Conservation (phyloP, 108 stramenopile genomes). For the Pseudonitzschia multiseries region DNA sequence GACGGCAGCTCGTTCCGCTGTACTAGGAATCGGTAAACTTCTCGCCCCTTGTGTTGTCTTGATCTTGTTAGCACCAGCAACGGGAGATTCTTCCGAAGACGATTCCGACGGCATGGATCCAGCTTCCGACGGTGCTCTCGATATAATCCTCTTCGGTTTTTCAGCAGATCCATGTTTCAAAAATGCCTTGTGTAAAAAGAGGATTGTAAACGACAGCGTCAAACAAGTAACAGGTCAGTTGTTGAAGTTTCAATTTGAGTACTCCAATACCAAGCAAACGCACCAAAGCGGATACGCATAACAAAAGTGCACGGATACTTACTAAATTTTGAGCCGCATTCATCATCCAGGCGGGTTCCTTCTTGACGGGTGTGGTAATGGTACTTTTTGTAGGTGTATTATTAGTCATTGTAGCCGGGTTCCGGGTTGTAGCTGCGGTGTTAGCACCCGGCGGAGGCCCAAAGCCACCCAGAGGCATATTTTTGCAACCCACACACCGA, state of each 20-base stretch:
- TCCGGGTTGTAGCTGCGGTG: background rate
- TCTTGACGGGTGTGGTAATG: slow-evolving; percentile 1
- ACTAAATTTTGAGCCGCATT: slow-evolving; percentile 84
- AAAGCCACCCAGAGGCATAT: slow-evolving; percentile 46
- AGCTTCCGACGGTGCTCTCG: slow-evolving; percentile 19
- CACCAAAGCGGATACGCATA: background rate
- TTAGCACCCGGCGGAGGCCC: background rate
- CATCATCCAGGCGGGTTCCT: slow-evolving; percentile 53
- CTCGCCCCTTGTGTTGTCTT: background rate
- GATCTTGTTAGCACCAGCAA: background rate
- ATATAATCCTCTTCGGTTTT: slow-evolving; percentile 16
- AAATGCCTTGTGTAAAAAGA: slow-evolving; percentile 32
- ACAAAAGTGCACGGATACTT: slow-evolving; percentile 4
- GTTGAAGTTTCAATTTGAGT: background rate
- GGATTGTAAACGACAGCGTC: background rate
- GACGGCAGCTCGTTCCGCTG: slow-evolving; percentile 19
- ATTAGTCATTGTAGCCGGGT: background rate
- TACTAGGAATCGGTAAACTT: background rate
- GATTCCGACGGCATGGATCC: slow-evolving; percentile 43
- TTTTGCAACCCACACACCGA: slow-evolving; percentile 93
- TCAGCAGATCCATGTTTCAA: slow-evolving; percentile 46
- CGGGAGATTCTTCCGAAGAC: slow-evolving; percentile 22
- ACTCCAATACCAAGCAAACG: background rate
- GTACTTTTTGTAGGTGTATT: slow-evolving; percentile 15
- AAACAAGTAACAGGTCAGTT: background rate